Conservation (phyloP, 805 yeast species). For the Candida germanica region DNA sequence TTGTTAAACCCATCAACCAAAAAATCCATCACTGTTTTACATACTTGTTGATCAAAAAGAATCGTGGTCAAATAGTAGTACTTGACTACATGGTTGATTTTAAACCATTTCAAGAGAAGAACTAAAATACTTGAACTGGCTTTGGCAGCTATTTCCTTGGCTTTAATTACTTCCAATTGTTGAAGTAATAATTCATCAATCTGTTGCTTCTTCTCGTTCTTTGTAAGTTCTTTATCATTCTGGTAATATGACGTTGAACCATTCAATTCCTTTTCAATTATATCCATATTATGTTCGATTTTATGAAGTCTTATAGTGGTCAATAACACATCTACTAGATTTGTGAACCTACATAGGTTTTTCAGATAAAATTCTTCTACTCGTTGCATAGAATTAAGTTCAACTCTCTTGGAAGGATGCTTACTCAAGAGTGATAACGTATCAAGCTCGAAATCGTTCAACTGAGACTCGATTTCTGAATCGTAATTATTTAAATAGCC, state of each 20-base stretch:
- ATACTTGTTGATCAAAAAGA: conserved; percentile 69
- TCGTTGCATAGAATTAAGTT: conserved; percentile 44
- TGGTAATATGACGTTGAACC: conserved; percentile 27
- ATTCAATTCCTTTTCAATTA: conserved; percentile 35
- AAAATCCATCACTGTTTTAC: conserved; percentile 30
- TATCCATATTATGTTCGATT: conserved; percentile 31
- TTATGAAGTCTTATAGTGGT: conserved; percentile 59
- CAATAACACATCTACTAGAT: conserved; percentile 61
- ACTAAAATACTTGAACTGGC: conserved; percentile 53
- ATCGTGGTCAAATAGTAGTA: conserved; percentile 70
- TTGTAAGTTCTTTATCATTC: conserved; percentile 2
- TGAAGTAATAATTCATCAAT: conserved; percentile 28
- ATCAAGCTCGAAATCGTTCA: conserved; percentile 24
- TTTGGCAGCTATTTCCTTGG: conserved; percentile 63
- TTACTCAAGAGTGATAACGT: conserved; percentile 16
- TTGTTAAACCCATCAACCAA: conserved; percentile 36
- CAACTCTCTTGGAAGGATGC: conserved; percentile 34
- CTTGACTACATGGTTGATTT: conserved; percentile 71
- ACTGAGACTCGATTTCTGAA: neutral
- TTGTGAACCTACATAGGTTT: conserved; percentile 54
- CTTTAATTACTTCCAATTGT: conserved; percentile 52
- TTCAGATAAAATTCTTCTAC: conserved; percentile 59
- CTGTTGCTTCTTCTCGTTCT: conserved; percentile 13
- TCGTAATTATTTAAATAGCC: conserved; percentile 38
- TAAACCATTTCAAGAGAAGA: conserved; percentile 71